A percentile compares a stretch with the other conserved stretches of the same genome.
Evolutionary conservation across 2,329 filamentous ascomycete genomes (phyloP).

Genomic region (Gremmenia infestans): DNA sequence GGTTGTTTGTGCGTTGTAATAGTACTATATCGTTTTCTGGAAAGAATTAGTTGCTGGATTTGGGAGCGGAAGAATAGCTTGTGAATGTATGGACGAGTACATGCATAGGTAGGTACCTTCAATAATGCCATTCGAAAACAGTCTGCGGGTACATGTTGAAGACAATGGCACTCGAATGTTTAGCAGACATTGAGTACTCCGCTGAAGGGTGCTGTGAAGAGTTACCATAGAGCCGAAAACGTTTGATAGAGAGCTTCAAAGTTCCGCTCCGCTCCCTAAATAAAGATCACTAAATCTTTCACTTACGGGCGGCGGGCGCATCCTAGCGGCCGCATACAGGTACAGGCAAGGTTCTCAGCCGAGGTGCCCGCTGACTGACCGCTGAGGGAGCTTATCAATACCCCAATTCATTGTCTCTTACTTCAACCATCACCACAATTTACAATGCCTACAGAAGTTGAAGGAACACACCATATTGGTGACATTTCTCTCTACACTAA

Average conservation of each 20-base stretch:
- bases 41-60: not conserved
- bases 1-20: slow-evolving; percentile 17
- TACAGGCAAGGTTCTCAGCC: not conserved
- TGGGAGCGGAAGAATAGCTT: not conserved
- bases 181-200: not conserved
- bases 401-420: too few species aligned
- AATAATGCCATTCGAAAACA: slow-evolving; percentile 12
- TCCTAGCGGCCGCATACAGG: slow-evolving; percentile 5
- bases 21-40: slow-evolving; percentile 31
- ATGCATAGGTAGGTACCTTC: slow-evolving; percentile 12
- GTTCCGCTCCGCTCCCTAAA: too few species aligned
- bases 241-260: not conserved
- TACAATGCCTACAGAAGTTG: slow-evolving; percentile 27
- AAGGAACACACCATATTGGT: slow-evolving; percentile 29
- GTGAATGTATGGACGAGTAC: too few species aligned
- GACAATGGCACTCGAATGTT: not conserved
- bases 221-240: too few species aligned
- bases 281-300: slow-evolving; percentile 3
- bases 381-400: not conserved
- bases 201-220: not conserved
- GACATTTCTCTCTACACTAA: slow-evolving; percentile 30
- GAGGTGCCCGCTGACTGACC: not conserved
- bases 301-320: slow-evolving; percentile 6
- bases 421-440: not conserved
- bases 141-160: slow-evolving; percentile 3